Evolutionary conservation across 768 basidiomycete genomes (phyloP), one percentile per base, ranked within the genome.

Genomic region (Vararia minispora): DNA sequence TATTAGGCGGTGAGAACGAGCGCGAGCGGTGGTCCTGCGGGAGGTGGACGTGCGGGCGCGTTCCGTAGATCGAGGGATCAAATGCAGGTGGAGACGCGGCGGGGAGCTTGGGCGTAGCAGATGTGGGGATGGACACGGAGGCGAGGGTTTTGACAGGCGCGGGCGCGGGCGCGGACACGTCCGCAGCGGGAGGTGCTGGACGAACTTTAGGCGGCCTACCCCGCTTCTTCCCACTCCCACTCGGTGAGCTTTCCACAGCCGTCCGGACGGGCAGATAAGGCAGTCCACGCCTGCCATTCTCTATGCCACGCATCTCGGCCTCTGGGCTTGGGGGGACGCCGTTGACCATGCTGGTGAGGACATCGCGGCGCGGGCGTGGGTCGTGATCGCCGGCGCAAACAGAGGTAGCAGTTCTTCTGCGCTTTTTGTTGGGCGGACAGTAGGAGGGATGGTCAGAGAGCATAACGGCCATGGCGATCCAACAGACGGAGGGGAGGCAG

Each of bases 321-420:
- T n/a, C n/a, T n/a, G n/a, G n/a, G 57, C 83, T 79, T 6, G 72
- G 72, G 0, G 68, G 69, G 22, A 85, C 78, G 35, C 83, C 82
- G 51, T 86, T 86, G 51, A 87, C 62, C 35, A 86, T 57, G 57
- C 79, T 82, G 11, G 85, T 87, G 47, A 88, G 66, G 45, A 80
- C 81, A 59, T 87, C 83, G 54, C 85, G 72, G 26, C 68, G 53
- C 0, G 79, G 76, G 14, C 68, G 68, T 5, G 66, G 55, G 62
- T 87, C 85, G 57, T 83, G 85, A 53, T 67, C 62, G 48, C 85
- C 85, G 0, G 82, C 75, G 59, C 86, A 71, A 28, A 87, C 78
- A 7, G 75, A 55, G 6, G 85, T 88, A 30, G 85, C 85, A 33
- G 71, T 78, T 42, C 85, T 78, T 16, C 69, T 65, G 29, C 43